Evolutionary conservation across 2,329 filamentous ascomycete genomes (phyloP).

Genomic region (Botryotinia calthae): DNA sequence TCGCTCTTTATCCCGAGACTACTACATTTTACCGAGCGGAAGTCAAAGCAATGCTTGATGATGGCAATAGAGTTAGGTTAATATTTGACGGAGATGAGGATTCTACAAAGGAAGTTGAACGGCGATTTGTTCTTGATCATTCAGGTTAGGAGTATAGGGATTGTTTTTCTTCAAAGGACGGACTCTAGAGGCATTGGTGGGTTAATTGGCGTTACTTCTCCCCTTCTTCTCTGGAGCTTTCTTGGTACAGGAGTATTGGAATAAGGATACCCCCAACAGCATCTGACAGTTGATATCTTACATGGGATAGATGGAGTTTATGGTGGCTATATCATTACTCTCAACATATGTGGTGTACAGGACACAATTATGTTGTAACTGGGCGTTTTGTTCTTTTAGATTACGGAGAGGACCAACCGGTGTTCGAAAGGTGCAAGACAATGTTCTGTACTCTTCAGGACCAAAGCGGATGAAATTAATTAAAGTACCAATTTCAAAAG

Average conservation of each 20-base stretch:
- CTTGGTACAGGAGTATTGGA: conserved; percentile 19
- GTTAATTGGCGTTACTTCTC: background rate
- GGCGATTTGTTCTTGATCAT: conserved; percentile 75
- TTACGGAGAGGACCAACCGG: background rate
- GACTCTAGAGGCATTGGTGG: background rate
- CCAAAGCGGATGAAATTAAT: background rate
- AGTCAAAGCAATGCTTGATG: conserved; percentile 62
- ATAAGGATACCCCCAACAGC: conserved; percentile 13
- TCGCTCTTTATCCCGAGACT: conserved; percentile 78
- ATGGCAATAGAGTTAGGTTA: conserved; percentile 57
- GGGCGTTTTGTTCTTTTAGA: background rate
- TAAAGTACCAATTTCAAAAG: background rate
- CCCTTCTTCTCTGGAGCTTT: background rate
- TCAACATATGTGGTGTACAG: background rate
- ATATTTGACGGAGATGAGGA: conserved; percentile 80
- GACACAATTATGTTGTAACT: background rate
- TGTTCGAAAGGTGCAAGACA: background rate
- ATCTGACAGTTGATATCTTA: background rate
- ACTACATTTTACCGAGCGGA: conserved; percentile 85
- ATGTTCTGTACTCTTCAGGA: background rate
- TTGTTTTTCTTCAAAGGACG: background rate
- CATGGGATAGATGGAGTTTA: background rate
- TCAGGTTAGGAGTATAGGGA: conserved; percentile 27
- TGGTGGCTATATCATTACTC: background rate
- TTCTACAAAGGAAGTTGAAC: conserved; percentile 70